Percentiles rank a stretch among this genome's conserved stretches.
Evolutionary conservation across 2,329 filamentous ascomycete species (phyloP).

Genomic region (Paecilomyces formosus): DNA sequence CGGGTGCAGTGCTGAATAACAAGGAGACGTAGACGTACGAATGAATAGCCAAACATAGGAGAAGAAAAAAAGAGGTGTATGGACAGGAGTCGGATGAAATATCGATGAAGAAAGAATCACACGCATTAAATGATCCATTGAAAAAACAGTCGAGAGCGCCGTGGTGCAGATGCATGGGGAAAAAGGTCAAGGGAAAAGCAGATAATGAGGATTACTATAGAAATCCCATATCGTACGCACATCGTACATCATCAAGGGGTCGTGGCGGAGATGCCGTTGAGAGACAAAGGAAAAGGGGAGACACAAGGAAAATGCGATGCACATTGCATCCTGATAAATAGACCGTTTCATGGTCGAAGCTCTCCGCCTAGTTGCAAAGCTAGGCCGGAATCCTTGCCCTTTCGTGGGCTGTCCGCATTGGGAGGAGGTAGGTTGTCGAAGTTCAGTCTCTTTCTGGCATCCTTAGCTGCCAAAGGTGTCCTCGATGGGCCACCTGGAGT

Average conservation of each 20-base stretch:
- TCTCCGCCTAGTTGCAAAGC: slow-evolving; percentile 61
- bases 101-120: slow-evolving; percentile 1
- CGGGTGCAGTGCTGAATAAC: background rate
- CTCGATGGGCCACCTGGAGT: slow-evolving; percentile 50
- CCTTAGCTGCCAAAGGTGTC: slow-evolving; percentile 62
- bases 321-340: slow-evolving; percentile 7
- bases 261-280: slow-evolving; percentile 3
- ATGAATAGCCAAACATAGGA: background rate
- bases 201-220: background rate
- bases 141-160: slow-evolving; percentile 4
- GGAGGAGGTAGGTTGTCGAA: slow-evolving; percentile 68
- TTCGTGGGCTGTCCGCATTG: slow-evolving; percentile 37
- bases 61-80: background rate
- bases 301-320: background rate
- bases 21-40: slow-evolving; percentile 2
- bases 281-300: background rate
- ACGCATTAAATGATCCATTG: slow-evolving; percentile 1
- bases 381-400: slow-evolving; percentile 44
- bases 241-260: slow-evolving; percentile 4
- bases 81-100: slow-evolving; percentile 6
- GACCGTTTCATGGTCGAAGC: slow-evolving; percentile 42
- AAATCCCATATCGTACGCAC: slow-evolving; percentile 2
- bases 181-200: background rate
- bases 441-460: slow-evolving; percentile 68
- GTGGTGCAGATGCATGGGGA: background rate